phyloP scores from a whole-genome alignment of 2,329 filamentous ascomycete genomes.

The Neoarthrinium moseri region DNA sequence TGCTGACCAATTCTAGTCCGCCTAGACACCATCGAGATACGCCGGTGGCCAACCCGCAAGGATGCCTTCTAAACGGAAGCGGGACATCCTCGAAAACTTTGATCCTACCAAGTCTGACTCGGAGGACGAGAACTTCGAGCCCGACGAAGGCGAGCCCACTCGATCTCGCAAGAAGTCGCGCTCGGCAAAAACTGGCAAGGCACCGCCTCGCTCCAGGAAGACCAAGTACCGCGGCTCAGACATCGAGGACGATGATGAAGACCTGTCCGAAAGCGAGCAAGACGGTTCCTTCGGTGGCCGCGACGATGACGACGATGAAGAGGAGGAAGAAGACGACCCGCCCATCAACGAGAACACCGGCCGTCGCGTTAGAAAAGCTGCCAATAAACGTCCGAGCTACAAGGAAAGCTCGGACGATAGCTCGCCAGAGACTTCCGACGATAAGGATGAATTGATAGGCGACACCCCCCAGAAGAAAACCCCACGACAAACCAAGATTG shows the following conservation, averaged over 20 bases:
- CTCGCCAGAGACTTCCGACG: slow-evolving; percentile 22
- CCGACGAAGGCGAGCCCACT: slow-evolving; percentile 36
- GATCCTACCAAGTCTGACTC: slow-evolving; percentile 67
- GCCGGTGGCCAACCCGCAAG: no score
- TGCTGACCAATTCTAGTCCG: not conserved
- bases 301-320: slow-evolving; percentile 35
- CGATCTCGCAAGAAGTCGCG: slow-evolving; percentile 38
- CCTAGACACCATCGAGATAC: no score
- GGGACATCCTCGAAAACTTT: slow-evolving; percentile 53
- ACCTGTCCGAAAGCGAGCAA: slow-evolving; percentile 50
- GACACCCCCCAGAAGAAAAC: slow-evolving; percentile 24
- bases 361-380: slow-evolving; percentile 43
- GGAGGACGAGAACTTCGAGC: slow-evolving; percentile 66
- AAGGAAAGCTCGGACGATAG: slow-evolving; percentile 45
- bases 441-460: slow-evolving; percentile 36
- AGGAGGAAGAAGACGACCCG: slow-evolving; percentile 32
- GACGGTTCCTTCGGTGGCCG: slow-evolving; percentile 48
- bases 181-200: slow-evolving; percentile 31
- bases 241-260: slow-evolving; percentile 60
- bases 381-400: slow-evolving; percentile 42
- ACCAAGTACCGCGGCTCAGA: slow-evolving; percentile 57
- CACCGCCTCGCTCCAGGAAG: slow-evolving; percentile 20
- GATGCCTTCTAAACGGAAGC: slow-evolving; percentile 62
- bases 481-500: slow-evolving; percentile 35
- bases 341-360: slow-evolving; percentile 38